phyloP scores from a whole-genome alignment of 441 rosid genomes.

The Rhodomyrtus psidioides region DNA sequence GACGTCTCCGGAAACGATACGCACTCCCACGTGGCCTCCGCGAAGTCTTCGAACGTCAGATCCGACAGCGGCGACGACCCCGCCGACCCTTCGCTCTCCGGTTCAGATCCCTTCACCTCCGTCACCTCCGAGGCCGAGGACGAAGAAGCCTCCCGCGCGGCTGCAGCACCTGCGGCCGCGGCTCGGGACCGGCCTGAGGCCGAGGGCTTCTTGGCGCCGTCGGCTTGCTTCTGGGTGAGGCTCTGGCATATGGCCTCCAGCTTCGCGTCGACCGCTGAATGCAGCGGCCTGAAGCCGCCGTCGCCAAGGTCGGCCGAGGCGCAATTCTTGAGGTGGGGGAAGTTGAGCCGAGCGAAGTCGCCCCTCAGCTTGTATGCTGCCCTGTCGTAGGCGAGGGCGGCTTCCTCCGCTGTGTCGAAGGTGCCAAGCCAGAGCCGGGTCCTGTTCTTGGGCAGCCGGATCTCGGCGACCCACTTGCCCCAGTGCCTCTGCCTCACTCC shows the following conservation, averaged over 20 bases:
- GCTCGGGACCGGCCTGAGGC: background rate
- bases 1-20: background rate
- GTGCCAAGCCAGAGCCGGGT: background rate
- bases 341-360: background rate
- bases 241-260: background rate
- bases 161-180: background rate
- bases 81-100: constrained; percentile 1
- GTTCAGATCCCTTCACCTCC: background rate
- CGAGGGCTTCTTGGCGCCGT: background rate
- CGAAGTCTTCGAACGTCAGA: constrained; percentile 4
- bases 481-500: constrained; percentile 3
- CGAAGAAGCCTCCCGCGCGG: background rate
- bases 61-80: constrained; percentile 9
- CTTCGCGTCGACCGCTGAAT: background rate
- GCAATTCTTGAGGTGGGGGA: background rate
- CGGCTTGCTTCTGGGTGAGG: background rate
- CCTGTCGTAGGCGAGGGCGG: background rate
- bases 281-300: background rate
- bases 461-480: background rate
- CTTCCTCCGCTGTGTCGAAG: background rate
- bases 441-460: background rate
- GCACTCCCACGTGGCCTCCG: constrained; percentile 1
- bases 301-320: background rate
- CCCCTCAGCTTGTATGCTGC: constrained; percentile 1
- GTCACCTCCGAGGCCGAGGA: background rate